These are phyloP conservation scores for Nitzschia putrida DNA, from an alignment of 108 stramenopile species.

Conservation along the genomic window DNA sequence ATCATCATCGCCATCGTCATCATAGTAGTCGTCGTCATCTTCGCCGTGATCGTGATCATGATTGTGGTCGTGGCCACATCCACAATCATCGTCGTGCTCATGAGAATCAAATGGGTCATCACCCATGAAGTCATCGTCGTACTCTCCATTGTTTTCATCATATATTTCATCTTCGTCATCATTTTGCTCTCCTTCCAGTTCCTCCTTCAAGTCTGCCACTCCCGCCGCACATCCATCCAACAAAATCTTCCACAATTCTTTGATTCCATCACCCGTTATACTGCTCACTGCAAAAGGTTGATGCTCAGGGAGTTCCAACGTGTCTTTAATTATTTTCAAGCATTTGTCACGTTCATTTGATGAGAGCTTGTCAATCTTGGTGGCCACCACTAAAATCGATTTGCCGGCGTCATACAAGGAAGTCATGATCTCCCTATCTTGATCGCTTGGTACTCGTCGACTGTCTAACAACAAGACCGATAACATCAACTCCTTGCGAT, in stretches of 20 bases:
- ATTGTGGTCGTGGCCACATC: neutral
- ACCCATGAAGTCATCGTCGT: conserved; percentile 11
- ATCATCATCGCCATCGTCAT: neutral
- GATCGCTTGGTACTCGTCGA: conserved; percentile 71
- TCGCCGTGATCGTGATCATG: neutral
- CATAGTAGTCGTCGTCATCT: neutral
- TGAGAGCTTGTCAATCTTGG: conserved; percentile 88
- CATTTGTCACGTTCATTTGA: conserved; percentile 42
- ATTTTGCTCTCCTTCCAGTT: conserved; percentile 48
- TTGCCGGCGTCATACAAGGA: conserved; percentile 84
- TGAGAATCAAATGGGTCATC: conserved; percentile 14
- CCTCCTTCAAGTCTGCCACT: conserved; percentile 57
- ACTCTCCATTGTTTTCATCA: conserved; percentile 29
- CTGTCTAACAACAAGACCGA: conserved; percentile 88
- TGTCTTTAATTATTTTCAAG: conserved; percentile 54
- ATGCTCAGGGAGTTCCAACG: conserved; percentile 74
- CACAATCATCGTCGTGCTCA: conserved; percentile 11
- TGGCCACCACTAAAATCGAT: conserved; percentile 85
- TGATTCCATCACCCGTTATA: conserved; percentile 71
- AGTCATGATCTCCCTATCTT: conserved; percentile 84
- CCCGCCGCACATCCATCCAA: conserved; percentile 78
- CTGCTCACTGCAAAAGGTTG: conserved; percentile 76
- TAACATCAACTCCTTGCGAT: conserved; percentile 82
- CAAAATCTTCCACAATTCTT: conserved; percentile 79
- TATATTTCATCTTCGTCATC: conserved; percentile 44